A percentile compares a stretch with the other conserved stretches of the same genome.
These are phyloP conservation scores for Cicer yamashitae DNA, from an alignment of 306 rosid genomes.

Conservation along the genomic window DNA sequence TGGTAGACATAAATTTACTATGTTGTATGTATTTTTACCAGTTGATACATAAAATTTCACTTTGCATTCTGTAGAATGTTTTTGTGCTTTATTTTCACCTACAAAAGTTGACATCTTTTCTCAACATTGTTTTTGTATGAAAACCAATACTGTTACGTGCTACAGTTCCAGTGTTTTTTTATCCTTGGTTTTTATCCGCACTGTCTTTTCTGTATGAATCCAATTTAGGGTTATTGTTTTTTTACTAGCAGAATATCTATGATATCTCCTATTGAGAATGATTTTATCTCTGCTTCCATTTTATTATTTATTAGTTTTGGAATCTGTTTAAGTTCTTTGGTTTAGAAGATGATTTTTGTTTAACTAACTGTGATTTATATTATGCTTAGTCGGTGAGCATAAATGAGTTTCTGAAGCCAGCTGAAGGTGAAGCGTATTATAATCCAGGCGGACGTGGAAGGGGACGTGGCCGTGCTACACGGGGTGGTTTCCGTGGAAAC, in stretches of 20 bases:
- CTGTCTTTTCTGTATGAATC: too few relatives aligned
- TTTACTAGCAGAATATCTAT: too few relatives aligned
- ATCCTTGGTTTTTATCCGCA: too few relatives aligned
- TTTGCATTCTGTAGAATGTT: neutral
- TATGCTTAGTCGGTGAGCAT: constrained; percentile 74
- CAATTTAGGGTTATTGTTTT: too few relatives aligned
- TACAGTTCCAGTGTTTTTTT: too few relatives aligned
- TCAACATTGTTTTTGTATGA: too few relatives aligned
- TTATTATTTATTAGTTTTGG: neutral
- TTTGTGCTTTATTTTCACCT: neutral
- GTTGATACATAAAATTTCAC: too few relatives aligned
- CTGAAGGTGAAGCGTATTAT: constrained; percentile 75
- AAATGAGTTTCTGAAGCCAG: constrained; percentile 91
- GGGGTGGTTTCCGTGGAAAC: constrained; percentile 72
- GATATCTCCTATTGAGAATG: neutral
- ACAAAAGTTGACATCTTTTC: neutral
- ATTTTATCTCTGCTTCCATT: neutral
- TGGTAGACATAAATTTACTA: neutral
- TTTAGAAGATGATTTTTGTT: neutral
- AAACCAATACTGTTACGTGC: too few relatives aligned
- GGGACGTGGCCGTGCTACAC: constrained; percentile 83
- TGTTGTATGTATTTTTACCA: neutral
- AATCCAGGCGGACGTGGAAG: constrained; percentile 75
- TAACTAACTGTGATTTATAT: neutral
- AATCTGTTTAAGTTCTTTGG: neutral